Percentiles rank a stretch among this genome's conserved stretches.
Evolutionary conservation across 2,329 filamentous ascomycete species (phyloP).

Genomic region (Blastomyces silverae): DNA sequence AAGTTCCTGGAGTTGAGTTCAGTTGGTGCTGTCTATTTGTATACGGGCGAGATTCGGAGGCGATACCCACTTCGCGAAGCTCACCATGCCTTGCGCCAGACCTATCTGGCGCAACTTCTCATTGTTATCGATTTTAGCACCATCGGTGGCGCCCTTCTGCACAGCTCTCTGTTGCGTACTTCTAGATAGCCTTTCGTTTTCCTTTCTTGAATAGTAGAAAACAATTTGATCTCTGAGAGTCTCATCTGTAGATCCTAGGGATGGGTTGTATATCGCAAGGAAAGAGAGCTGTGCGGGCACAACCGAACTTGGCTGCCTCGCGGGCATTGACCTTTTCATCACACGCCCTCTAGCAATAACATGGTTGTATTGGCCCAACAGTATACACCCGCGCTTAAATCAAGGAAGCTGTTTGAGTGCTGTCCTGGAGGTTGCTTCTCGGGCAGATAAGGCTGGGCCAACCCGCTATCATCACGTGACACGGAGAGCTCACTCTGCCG

Average conservation of each 20-base stretch:
- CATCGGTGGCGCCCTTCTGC: slow-evolving; percentile 27
- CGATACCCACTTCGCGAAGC: slow-evolving; percentile 62
- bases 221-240: slow-evolving; percentile 76
- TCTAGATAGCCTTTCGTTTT: slow-evolving; percentile 23
- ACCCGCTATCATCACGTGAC: slow-evolving; percentile 6
- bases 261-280: slow-evolving; percentile 90
- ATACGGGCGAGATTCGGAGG: slow-evolving; percentile 14
- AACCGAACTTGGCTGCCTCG: slow-evolving; percentile 38
- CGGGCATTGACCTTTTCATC: slow-evolving; percentile 32
- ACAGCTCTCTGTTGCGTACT: slow-evolving; percentile 25
- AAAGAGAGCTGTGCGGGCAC: slow-evolving; percentile 81
- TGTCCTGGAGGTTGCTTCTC: neutral
- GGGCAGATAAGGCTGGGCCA: neutral
- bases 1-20: slow-evolving; percentile 56
- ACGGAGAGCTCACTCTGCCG: neutral
- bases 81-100: slow-evolving; percentile 91
- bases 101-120: slow-evolving; percentile 88
- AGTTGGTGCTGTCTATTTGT: slow-evolving; percentile 10
- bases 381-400: neutral
- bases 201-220: slow-evolving; percentile 67
- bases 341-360: neutral
- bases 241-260: slow-evolving; percentile 65
- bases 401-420: neutral
- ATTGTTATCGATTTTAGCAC: slow-evolving; percentile 59
- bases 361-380: slow-evolving; percentile 1